Conservation (phyloP, 257 asterid genomes). For the Hygrophila difformis region DNA sequence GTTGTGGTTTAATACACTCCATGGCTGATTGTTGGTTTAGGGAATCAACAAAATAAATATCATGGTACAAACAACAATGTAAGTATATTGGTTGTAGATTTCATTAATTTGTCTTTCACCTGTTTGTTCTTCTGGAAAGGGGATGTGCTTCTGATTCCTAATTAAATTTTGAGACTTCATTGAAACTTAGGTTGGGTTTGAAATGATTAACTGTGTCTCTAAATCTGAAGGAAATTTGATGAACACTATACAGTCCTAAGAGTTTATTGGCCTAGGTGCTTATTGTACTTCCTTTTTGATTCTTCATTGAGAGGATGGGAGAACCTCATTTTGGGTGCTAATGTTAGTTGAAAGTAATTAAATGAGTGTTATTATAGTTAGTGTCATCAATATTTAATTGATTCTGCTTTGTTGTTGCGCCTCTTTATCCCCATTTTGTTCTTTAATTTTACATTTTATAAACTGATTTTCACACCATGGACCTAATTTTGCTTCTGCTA, state of each 20-base stretch:
- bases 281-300: slow-evolving; percentile 6
- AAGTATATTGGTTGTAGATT: neutral
- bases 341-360: too few species aligned
- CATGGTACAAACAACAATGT: slow-evolving; percentile 98
- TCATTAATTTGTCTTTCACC: neutral
- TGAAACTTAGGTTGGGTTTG: slow-evolving; percentile 71
- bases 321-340: too few species aligned
- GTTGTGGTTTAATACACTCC: slow-evolving; percentile 77
- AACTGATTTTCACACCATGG: too few species aligned
- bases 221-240: slow-evolving; percentile 64
- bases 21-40: slow-evolving; percentile 95
- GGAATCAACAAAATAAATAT: slow-evolving; percentile 92
- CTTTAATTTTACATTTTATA: too few species aligned
- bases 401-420: too few species aligned
- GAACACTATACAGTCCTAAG: slow-evolving; percentile 89
- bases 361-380: too few species aligned
- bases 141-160: slow-evolving; percentile 11
- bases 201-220: slow-evolving; percentile 78
- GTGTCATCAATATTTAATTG: too few species aligned
- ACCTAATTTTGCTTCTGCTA: too few species aligned
- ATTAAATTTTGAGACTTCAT: neutral
- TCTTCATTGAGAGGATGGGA: too few species aligned
- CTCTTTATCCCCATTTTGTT: too few species aligned
- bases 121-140: neutral
- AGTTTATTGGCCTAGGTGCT: slow-evolving; percentile 88